Percentiles rank a stretch among this genome's conserved stretches.
These are phyloP conservation scores for Pichia occidentalis DNA, from an alignment of 805 yeast genomes.

Conservation along the genomic window DNA sequence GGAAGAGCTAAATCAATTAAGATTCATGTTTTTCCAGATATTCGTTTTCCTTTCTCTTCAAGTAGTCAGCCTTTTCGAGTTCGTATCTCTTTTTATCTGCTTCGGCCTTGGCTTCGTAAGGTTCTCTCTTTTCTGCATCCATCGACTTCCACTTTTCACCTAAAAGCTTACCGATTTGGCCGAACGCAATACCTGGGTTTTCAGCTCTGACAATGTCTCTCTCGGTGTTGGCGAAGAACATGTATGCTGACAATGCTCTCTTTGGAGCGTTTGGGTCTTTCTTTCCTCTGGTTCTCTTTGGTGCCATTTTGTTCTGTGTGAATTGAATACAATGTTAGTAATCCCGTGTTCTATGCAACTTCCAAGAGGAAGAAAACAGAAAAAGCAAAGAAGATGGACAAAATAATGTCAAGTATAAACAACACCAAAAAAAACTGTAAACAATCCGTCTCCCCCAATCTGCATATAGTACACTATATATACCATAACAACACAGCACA, in stretches of 20 bases:
- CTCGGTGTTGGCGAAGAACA: conserved; percentile 97
- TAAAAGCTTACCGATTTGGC: conserved; percentile 88
- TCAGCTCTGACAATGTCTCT: conserved; percentile 94
- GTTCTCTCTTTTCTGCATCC: conserved; percentile 72
- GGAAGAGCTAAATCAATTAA: too few relatives aligned
- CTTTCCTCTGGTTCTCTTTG: conserved; percentile 31
- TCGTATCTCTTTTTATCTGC: conserved; percentile 98
- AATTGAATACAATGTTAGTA: too few relatives aligned
- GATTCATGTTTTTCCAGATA: conserved; percentile 11
- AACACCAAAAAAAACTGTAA: too few relatives aligned
- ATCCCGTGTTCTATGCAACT: too few relatives aligned
- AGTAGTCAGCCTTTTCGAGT: conserved; percentile 85
- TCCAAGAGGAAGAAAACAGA: neutral
- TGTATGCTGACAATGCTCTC: conserved; percentile 96
- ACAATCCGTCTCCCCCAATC: too few relatives aligned
- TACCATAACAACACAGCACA: too few relatives aligned
- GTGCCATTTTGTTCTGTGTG: conserved; percentile 9
- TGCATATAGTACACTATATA: too few relatives aligned
- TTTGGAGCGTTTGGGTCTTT: conserved; percentile 97
- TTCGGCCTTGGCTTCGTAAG: conserved; percentile 90
- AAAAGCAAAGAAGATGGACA: neutral
- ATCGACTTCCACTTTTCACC: conserved; percentile 98
- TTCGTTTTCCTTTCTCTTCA: conserved; percentile 25
- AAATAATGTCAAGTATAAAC: too few relatives aligned
- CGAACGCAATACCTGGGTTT: conserved; percentile 94